Conservation (phyloP, 2,329 filamentous ascomycete species). For the Sodiomyces alkalinus region DNA sequence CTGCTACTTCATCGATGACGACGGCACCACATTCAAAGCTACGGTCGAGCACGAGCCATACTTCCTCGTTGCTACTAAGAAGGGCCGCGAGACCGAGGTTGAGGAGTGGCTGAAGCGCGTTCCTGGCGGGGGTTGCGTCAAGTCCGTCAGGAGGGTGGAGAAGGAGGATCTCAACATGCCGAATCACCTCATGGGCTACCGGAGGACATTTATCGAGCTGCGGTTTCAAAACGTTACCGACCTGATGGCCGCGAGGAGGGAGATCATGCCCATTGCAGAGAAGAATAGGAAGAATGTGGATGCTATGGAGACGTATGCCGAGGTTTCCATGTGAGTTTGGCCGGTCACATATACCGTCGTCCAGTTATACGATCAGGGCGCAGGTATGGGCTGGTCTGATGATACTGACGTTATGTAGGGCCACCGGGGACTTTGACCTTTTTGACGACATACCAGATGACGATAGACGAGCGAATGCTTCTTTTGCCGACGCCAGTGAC, state of each 20-base stretch:
- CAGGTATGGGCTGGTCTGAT: too few relatives aligned
- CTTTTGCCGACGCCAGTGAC: conserved; percentile 80
- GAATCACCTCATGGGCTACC: conserved; percentile 86
- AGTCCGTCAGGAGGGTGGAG: conserved; percentile 59
- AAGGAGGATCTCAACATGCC: conserved; percentile 93
- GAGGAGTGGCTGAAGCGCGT: conserved; percentile 86
- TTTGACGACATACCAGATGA: conserved; percentile 80
- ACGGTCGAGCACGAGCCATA: conserved; percentile 95
- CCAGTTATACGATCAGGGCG: too few relatives aligned
- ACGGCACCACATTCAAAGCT: conserved; percentile 84
- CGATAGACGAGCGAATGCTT: conserved; percentile 61
- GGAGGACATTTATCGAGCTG: conserved; percentile 75
- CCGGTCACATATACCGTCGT: too few relatives aligned
- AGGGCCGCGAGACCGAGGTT: conserved; percentile 77
- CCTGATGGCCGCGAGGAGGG: conserved; percentile 67
- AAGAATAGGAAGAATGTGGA: conserved; percentile 94
- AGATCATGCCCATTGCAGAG: conserved; percentile 81
- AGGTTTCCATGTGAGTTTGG: conserved; percentile 65
- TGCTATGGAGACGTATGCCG: conserved; percentile 95
- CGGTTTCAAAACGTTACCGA: conserved; percentile 79
- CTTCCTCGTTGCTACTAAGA: conserved; percentile 81
- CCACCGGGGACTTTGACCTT: conserved; percentile 76
- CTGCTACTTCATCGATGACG: conserved; percentile 91
- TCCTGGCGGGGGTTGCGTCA: conserved; percentile 66
- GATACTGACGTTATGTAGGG: conserved; percentile 31